phyloP scores from a whole-genome alignment of 768 basidiomycete genomes.

The Termitomyces sp. region DNA sequence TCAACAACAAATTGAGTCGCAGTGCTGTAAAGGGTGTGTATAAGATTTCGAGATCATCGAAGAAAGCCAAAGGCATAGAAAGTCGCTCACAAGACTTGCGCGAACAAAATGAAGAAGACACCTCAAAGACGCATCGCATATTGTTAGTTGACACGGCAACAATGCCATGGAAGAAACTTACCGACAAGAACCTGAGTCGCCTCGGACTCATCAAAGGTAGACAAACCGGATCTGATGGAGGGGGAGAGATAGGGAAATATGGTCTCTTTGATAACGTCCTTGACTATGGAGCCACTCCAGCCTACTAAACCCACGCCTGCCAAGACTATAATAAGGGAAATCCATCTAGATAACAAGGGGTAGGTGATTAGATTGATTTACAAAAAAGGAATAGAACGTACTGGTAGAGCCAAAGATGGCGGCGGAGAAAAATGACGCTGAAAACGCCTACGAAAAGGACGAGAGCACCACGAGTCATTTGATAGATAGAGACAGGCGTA shows the following conservation, averaged over 20 bases:
- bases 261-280: conserved; percentile 59
- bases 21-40: conserved; percentile 45
- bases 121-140: conserved; percentile 40
- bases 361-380: neutral
- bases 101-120: conserved; percentile 88
- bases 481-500: conserved; percentile 96
- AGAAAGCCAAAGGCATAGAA: conserved; percentile 13
- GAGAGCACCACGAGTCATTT: conserved; percentile 92
- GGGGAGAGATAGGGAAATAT: conserved; percentile 26
- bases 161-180: conserved; percentile 28
- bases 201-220: conserved; percentile 48
- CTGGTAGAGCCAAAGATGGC: conserved; percentile 88
- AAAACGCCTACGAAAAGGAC: conserved; percentile 92
- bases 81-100: conserved; percentile 84
- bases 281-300: conserved; percentile 83
- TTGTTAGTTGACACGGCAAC: conserved; percentile 16
- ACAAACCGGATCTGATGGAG: conserved; percentile 27
- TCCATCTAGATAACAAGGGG: conserved; percentile 57
- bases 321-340: conserved; percentile 87
- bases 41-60: conserved; percentile 12
- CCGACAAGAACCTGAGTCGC: conserved; percentile 73
- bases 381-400: conserved; percentile 22
- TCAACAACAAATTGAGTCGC: conserved; percentile 94
- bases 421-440: conserved; percentile 85
- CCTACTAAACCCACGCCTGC: conserved; percentile 82